Base-by-base conservation (phyloP, 441 rosid species). In the Capsella rubella region DNA sequence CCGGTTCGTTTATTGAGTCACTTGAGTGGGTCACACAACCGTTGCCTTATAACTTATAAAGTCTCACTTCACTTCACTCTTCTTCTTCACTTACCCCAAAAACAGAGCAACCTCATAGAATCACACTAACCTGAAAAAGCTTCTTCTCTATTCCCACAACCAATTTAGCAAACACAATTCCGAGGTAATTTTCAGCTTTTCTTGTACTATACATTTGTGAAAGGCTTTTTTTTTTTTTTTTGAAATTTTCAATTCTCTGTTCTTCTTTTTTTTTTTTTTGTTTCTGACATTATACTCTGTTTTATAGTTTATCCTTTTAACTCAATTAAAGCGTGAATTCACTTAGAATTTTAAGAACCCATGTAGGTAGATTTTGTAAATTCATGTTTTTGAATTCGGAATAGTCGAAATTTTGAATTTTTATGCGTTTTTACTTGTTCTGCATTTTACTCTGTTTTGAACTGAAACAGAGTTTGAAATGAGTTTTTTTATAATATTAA, bases 11-110 rank as follows among this genome's bases (percentile, higher is more conserved):
- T 21, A 5, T 10, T 6, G 9, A n/a, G n/a, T n/a, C n/a, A n/a
- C n/a, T n/a, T n/a, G n/a, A 9, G 31, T 56, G 47, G 75, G 66
- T 46, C 71, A 59, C 59, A 54, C 4, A 4, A 64, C 51, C 51
- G 7, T 29, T 21, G 66, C 65, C 65, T 21, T 76, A 76, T 69
- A 63, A 45, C 65, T 16, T 76, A 76, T 69, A 63, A 45, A 69
- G 6, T n/a, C 32, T 46, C 43, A 27, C 8, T 11, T 49, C 54
- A 63, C 65, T 70, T 64, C 75, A 67, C 78, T 53, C 69, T 69
- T 42, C 67, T 50, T 29, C 75, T 31, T 52, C 73, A 58, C 51
- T 21, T 52, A 3, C 13, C 16, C 2, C 35, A 21, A 34, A 43
- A 75, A 67, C 75, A 69, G 75, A 64, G 71, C 75, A 55, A n/a